Conservation (phyloP, 1,284 basidiomycete genomes). For the Fistulina hepatica region DNA sequence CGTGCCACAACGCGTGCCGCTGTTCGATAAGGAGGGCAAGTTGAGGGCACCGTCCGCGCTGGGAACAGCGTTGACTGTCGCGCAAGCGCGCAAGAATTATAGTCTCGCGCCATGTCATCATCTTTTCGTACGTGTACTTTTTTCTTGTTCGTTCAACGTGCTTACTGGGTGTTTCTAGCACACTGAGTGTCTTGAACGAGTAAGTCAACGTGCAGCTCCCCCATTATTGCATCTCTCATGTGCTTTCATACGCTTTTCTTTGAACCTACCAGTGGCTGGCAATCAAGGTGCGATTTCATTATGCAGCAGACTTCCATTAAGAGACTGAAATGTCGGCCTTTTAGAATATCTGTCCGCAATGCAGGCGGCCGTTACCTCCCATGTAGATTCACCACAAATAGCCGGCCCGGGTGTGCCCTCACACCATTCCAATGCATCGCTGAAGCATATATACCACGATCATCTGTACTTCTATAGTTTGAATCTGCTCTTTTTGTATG, state of each 20-base stretch:
- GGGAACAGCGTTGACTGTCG: too few relatives aligned
- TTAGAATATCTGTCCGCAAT: constrained; percentile 88
- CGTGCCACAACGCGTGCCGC: constrained; percentile 22
- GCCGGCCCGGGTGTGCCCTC: too few relatives aligned
- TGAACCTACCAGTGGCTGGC: constrained; percentile 59
- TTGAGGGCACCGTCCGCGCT: constrained; percentile 6
- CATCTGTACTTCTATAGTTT: too few relatives aligned
- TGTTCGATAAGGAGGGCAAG: constrained; percentile 19
- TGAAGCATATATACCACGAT: too few relatives aligned
- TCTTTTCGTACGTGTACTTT: constrained; percentile 56
- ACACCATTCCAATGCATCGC: too few relatives aligned
- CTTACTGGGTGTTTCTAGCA: constrained; percentile 37
- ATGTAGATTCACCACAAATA: too few relatives aligned
- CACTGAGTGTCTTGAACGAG: constrained; percentile 74
- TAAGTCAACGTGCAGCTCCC: too few relatives aligned
- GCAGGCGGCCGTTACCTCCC: constrained; percentile 69
- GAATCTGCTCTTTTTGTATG: too few relatives aligned
- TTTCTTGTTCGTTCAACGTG: neutral
- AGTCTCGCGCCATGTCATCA: constrained; percentile 85
- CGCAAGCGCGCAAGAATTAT: constrained; percentile 51
- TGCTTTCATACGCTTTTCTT: constrained; percentile 3
- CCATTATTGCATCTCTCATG: constrained; percentile 24
- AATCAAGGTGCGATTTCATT: too few relatives aligned
- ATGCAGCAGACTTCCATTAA: too few relatives aligned
- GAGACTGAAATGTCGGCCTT: too few relatives aligned